Conservation (phyloP, 768 basidiomycete genomes). For the Auricularia sp. region DNA sequence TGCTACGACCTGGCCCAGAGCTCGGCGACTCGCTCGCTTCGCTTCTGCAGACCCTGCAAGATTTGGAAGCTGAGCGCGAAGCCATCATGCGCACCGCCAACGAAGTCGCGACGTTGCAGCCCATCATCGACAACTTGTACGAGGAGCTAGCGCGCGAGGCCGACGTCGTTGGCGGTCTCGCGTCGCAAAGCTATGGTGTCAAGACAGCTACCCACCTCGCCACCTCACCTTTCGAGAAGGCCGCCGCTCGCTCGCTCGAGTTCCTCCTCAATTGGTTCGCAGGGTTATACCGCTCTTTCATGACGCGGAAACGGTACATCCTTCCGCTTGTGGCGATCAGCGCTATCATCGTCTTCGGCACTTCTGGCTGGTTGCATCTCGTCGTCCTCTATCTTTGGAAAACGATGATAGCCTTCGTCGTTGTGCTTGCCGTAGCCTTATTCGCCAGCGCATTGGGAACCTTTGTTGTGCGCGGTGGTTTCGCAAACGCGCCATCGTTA, state of each 20-base stretch:
- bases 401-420: not conserved
- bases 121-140: not conserved
- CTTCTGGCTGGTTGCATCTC: not conserved
- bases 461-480: not conserved
- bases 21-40: not conserved
- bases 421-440: not conserved
- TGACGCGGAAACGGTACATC: not conserved
- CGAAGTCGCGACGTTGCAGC: not conserved
- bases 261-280: not conserved
- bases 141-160: not conserved
- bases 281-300: not conserved
- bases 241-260: not conserved
- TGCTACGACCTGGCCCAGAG: not conserved
- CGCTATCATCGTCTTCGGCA: not conserved
- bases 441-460: not conserved
- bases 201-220: not conserved
- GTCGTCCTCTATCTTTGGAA: not conserved
- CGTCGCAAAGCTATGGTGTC: not conserved
- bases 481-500: not conserved
- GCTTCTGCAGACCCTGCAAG: not conserved
- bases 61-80: not conserved
- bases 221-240: not conserved
- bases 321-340: not conserved
- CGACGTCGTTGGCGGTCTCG: not conserved
- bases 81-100: not conserved